Evolutionary conservation across 2,329 filamentous ascomycete species (phyloP).

Genomic region (Fusarium chlamydosporum): DNA sequence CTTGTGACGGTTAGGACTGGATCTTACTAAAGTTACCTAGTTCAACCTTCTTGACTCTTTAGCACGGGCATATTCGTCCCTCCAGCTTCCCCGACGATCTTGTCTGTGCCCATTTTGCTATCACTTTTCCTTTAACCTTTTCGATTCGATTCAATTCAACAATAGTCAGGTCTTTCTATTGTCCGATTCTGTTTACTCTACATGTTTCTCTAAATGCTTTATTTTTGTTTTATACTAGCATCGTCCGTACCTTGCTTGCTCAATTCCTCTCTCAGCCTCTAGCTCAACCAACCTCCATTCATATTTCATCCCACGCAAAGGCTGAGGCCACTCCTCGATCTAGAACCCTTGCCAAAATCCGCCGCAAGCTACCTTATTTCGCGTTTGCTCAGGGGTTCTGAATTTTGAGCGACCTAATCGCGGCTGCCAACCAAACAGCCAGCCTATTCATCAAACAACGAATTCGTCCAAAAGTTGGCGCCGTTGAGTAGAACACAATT

Average conservation of each 20-base stretch:
- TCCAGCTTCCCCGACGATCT: conserved; percentile 10
- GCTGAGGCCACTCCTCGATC: conserved; percentile 52
- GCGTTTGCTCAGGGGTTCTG: conserved; percentile 53
- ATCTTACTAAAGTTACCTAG: conserved; percentile 14
- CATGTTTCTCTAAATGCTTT: conserved; percentile 3
- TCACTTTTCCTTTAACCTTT: conserved; percentile 7
- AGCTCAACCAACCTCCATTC: conserved; percentile 19
- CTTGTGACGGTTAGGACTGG: conserved; percentile 4
- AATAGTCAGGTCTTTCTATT: conserved; percentile 21
- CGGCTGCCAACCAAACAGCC: conserved; percentile 32
- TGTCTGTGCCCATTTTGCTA: conserved; percentile 1
- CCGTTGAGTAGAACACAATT: conserved; percentile 25
- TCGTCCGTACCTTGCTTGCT: conserved; percentile 16
- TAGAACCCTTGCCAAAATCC: conserved; percentile 50
- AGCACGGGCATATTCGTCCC: conserved; percentile 16
- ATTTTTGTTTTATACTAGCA: background rate
- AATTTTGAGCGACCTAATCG: conserved; percentile 32
- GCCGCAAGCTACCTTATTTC: conserved; percentile 44
- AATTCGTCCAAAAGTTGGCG: conserved; percentile 8
- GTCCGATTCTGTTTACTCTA: conserved; percentile 7
- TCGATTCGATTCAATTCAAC: conserved; percentile 21
- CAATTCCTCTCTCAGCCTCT: conserved; percentile 12
- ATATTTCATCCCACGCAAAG: conserved; percentile 44
- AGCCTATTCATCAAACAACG: conserved; percentile 41
- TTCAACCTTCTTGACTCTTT: conserved; percentile 28